Evolutionary conservation across 2,329 filamentous ascomycete genomes (phyloP), one percentile per base, ranked within the genome.

Genomic region (Verticillium nonalfalfae): DNA sequence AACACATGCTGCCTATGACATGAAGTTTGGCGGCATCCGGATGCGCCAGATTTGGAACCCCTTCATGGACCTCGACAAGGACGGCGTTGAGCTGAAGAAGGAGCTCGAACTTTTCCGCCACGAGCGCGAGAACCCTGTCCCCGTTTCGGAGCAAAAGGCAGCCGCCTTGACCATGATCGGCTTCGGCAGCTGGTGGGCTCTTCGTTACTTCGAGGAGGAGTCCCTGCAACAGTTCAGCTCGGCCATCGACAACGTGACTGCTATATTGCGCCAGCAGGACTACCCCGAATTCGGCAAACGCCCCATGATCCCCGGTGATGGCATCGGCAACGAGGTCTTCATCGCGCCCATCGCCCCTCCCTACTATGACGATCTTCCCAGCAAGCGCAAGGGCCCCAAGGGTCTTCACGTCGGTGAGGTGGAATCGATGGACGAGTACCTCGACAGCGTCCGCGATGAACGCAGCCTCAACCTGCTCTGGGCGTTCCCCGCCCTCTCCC

Each of bases 21-120:
- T 82, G 61, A 70, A 73, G 7, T 75, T 76, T 1, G 74, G 74
- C 14, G 76, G 75, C n/a, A 75, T 84, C 2, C 76, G 69, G 35
- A 66, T 88, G 33, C 74, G 82, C 55, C 87, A 85, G 65, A 70
- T 86, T 11, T 89, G 84, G 83, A 85, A 89, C 69, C 85, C 86
- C 0, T 86, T 76, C 71, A 73, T 88, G 31, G 84, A 88, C 68
- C 68, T 74, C 14, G 68, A 71, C 14, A 76, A 61, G 5, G 57
- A 64, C 60, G 67, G 63, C 64, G 55, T 59, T 14, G 60, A 66
- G 36, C 61, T 71, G 0, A 65, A 62, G 3, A 60, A 65, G 11
- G 64, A 71, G 45, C 64, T 73, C 21, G 15, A 67, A 13, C 57
- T 65, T n/a, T 67, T 68, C 10, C 60, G 60, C 50, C 14, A 65